Evolutionary conservation across 257 asterid genomes (phyloP).

Genomic region (Jacaranda copaia): DNA sequence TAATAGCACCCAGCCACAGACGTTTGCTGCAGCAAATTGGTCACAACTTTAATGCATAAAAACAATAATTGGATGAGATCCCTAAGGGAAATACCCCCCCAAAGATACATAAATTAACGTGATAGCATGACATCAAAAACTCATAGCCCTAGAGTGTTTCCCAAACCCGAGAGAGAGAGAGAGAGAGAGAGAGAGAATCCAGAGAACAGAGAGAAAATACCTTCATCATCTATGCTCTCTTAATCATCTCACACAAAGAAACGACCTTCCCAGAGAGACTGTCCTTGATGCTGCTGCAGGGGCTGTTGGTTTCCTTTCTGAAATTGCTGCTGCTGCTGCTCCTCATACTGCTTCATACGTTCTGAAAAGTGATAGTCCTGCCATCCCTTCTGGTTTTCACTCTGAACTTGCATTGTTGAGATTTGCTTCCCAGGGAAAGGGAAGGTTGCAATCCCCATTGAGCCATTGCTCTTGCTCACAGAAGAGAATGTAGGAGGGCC

Average conservation of each 20-base stretch:
- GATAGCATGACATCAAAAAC: not conserved
- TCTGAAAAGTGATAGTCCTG: constrained; percentile 59
- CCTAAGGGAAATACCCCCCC: not conserved
- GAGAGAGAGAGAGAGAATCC: not conserved
- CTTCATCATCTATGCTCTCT: constrained; percentile 54
- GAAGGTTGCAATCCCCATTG: constrained; percentile 58
- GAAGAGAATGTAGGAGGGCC: constrained; percentile 51
- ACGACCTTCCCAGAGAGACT: constrained; percentile 73
- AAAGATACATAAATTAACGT: constrained; percentile 8
- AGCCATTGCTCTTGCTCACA: constrained; percentile 51
- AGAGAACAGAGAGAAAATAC: constrained; percentile 27
- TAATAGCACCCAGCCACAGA: constrained; percentile 61
- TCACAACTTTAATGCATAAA: constrained; percentile 49
- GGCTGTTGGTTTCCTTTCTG: constrained; percentile 68
- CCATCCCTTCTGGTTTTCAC: constrained; percentile 66
- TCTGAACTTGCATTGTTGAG: constrained; percentile 49
- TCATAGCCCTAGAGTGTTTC: not conserved
- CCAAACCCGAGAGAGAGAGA: too few species aligned
- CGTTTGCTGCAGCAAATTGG: constrained; percentile 52
- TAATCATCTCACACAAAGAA: constrained; percentile 78
- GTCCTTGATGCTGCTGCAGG: constrained; percentile 79
- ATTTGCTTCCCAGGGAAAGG: constrained; percentile 94
- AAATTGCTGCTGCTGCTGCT: constrained; percentile 71
- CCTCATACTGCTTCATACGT: constrained; percentile 58
- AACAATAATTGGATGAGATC: constrained; percentile 5